These are phyloP conservation scores for Saccharum spontaneum DNA, from an alignment of 176 grass and related monocot genomes.

Conservation along the genomic window DNA sequence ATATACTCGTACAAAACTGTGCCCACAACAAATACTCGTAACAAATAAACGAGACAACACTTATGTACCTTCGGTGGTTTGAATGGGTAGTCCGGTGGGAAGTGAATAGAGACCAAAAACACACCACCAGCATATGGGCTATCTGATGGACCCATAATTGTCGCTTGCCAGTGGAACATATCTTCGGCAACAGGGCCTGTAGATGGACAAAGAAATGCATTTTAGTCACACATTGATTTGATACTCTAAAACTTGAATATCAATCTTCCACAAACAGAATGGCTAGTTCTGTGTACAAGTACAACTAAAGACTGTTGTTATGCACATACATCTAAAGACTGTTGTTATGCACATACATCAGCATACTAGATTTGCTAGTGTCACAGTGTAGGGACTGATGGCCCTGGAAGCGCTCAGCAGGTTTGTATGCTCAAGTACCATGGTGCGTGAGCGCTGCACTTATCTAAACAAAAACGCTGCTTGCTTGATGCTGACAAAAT, in stretches of 20 bases:
- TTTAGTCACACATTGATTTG: background rate
- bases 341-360: background rate
- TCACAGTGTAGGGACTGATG: too few species aligned
- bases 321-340: background rate
- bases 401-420: background rate
- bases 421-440: background rate
- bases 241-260: background rate
- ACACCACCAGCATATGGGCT: conserved; percentile 57
- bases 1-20: background rate
- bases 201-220: background rate
- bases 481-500: background rate
- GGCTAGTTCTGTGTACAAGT: too few species aligned
- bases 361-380: background rate
- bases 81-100: conserved; percentile 62
- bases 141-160: conserved; percentile 57
- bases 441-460: background rate
- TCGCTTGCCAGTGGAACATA: conserved; percentile 62
- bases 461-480: background rate
- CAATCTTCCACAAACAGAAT: background rate
- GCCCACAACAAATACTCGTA: background rate
- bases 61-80: conserved; percentile 51
- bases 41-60: background rate
- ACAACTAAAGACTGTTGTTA: background rate
- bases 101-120: conserved; percentile 59
- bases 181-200: conserved; percentile 54